Evolutionary conservation across 345 rosid species (phyloP), one percentile per base, ranked within the genome.

Genomic region (Eucalyptus cloeziana): DNA sequence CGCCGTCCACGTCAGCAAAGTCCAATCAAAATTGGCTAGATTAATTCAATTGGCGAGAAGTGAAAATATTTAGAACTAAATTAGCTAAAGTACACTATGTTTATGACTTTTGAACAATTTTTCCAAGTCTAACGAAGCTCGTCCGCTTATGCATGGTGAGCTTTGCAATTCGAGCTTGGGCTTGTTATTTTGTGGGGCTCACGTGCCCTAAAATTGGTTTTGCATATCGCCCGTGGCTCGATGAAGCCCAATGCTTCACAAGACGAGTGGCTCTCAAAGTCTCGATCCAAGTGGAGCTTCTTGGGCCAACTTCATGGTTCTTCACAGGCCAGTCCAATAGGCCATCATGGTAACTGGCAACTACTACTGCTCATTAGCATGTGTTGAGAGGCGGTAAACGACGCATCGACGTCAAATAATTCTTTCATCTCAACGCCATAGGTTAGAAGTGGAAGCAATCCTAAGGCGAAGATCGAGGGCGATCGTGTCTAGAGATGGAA

Each of bases 1-100:
- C 0, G 1, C 2, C 1, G 25, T 21, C 0, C 25, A 52, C 1
- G 2, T 21, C 0, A 52, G 10, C 10, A 52, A 52, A 52, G 1
- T 52, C 10, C 24, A 10, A 52, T 0, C 25, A 52, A 52, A 52
- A 52, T 52, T 52, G 25, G 1, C 25, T 52, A 52, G 0, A 52
- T 21, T 8, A 52, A 52, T 52, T 52, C 5, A 21, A 52, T 52
- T 21, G 4, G 3, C 5, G 21, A 21, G 1, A 52, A 52, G 5
- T 1, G 25, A 1, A 52, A 52, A 52, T 52, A 2, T 52, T 52
- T 52, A 52, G 4, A 0, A 52, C 2, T 0, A 2, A 8, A 52
- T 52, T 52, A 10, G 0, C 0, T 7, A 52, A 52, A 52, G 25
- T 52, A 52, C 0, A 52, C 7, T 52, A 52, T 52, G 8, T 3